A percentile compares a stretch with the other conserved stretches of the same genome.
phyloP scores from a whole-genome alignment of 1,284 basidiomycete species.

The Melampsora larici-populina region DNA sequence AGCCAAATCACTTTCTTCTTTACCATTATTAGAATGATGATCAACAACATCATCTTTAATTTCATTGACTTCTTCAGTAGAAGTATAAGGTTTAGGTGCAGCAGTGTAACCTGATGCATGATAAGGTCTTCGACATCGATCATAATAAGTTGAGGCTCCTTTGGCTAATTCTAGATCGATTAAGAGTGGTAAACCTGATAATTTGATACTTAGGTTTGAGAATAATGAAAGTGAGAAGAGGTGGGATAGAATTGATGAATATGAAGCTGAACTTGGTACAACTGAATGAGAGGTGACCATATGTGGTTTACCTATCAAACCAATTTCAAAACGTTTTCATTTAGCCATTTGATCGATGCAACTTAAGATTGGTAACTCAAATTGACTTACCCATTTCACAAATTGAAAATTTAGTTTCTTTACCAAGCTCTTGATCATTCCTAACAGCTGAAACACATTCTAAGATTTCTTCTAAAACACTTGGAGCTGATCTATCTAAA shows the following conservation, averaged over 20 bases:
- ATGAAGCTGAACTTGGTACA: no score
- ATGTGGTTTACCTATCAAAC: constrained; percentile 34
- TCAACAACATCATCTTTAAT: background rate
- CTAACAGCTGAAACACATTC: constrained; percentile 39
- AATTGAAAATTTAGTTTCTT: constrained; percentile 35
- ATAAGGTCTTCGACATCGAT: constrained; percentile 9
- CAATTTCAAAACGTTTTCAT: background rate
- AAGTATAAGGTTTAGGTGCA: background rate
- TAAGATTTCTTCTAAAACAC: constrained; percentile 35
- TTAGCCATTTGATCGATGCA: background rate
- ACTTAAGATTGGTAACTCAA: background rate
- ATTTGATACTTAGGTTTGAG: constrained; percentile 35
- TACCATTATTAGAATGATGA: background rate
- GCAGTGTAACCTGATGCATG: background rate
- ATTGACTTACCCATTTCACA: constrained; percentile 38
- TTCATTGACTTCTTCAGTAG: background rate
- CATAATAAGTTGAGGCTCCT: constrained; percentile 11
- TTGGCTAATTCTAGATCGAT: constrained; percentile 19
- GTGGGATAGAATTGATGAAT: no score
- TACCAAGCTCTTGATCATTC: constrained; percentile 3
- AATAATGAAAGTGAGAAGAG: constrained; percentile 39
- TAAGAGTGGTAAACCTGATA: constrained; percentile 28
- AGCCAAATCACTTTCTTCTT: constrained; percentile 24
- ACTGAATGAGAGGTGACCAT: no score
- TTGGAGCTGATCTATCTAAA: constrained; percentile 11